Base-by-base conservation (phyloP, 2,329 filamentous ascomycete genomes). In the Stagonosporopsis rhizophila region DNA sequence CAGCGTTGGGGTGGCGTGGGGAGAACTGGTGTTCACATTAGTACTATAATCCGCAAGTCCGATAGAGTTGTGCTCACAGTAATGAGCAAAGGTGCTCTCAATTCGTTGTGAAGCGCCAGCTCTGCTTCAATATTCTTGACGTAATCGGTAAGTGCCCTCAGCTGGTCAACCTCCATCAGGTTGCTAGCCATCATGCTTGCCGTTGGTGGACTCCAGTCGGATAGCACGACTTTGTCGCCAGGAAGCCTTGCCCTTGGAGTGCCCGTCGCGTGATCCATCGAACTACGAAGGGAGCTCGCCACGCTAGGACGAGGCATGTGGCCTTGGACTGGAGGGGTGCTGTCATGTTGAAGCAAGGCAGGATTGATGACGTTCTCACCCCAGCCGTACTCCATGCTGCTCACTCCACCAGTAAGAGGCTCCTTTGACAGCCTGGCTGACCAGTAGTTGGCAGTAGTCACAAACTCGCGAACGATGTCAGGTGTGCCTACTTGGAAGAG, bases 361-460 rank as follows among this genome's bases (percentile, higher is more conserved):
- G 77, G 68, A 62, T 86, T 86, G 68, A 97, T 87, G 58, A 97
- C 87, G 19, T 83, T 82, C 37, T 96, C 92, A 65, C 92, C 91
- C 95, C 95, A 99, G 49, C 95, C 95, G 71, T 97, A 98, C 75
- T 99, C 95, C 65, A 98, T 90, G 74, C 97, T 99, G 77, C 91
- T 96, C 66, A 99, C 90, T 53, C 93, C 94, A 54, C 95, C 95
- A 30, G 94, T 86, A 28, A 99, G 81, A 2, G 95, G 95, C 72
- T 98, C 92, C 60, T 96, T 97, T 70, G 92, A 96, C 28, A 98
- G 82, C 47, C 95, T 86, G 2, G 95, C 94, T 70, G 92, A 95
- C 95, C 95, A 99, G 78, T 98, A 99, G 77, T 99, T 99, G 68
- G 91, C 92, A 1, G 93, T 96, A 17, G 87, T 89, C 48, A 98